A percentile compares a stretch with the other conserved stretches of the same genome.
Evolutionary conservation across 345 rosid species (phyloP).

Genomic region (Eucalyptus pumila): DNA sequence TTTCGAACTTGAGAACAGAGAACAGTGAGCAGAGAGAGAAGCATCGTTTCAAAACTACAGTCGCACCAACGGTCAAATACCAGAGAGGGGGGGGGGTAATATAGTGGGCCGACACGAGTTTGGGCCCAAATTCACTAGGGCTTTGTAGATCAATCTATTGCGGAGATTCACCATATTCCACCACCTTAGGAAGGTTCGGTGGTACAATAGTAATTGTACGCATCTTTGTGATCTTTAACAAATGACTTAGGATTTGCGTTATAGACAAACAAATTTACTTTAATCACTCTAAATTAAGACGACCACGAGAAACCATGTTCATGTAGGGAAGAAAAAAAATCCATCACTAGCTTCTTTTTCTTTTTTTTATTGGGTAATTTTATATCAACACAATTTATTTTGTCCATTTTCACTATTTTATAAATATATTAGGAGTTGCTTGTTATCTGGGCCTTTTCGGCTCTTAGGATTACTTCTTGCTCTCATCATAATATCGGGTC

Average conservation of each 20-base stretch:
- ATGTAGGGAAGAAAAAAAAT: not conserved
- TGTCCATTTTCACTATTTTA: rapidly evolving
- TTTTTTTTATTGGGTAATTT: not conserved
- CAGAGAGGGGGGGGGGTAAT: not conserved
- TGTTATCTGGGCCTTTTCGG: rapidly evolving
- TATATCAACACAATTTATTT: not conserved
- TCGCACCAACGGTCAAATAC: not conserved
- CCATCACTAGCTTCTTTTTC: not conserved
- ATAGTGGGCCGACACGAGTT: not conserved
- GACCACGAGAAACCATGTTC: not conserved
- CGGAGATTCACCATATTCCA: not conserved
- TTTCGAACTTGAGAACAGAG: not conserved
- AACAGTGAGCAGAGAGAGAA: not conserved
- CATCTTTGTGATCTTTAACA: not conserved
- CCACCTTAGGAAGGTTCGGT: not conserved
- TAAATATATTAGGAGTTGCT: not conserved
- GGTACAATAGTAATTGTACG: not conserved
- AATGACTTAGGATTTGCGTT: not conserved
- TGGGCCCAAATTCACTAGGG: not conserved
- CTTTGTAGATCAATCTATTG: not conserved
- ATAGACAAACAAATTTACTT: not conserved
- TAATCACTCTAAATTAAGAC: not conserved
- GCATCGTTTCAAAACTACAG: not conserved
- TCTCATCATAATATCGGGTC: rapidly evolving
- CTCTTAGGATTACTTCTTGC: not conserved